Conservation (phyloP, 176 grass and related monocot species). For the Themeda triandra region DNA sequence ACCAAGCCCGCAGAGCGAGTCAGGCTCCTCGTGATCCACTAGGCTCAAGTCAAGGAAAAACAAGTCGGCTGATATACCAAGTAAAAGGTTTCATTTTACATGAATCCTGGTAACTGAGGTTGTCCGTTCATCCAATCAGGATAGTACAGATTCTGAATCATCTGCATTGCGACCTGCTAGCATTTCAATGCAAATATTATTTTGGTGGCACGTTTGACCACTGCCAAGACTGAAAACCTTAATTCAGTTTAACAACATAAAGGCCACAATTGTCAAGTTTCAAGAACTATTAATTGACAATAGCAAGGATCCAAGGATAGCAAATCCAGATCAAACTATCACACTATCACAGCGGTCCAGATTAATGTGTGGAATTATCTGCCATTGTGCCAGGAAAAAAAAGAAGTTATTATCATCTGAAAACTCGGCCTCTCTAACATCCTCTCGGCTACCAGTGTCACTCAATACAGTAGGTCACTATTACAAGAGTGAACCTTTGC, state of each 20-base stretch:
- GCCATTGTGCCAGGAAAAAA: background rate
- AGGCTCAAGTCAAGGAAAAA: background rate
- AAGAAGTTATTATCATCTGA: background rate
- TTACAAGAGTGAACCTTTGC: background rate
- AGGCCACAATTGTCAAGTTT: background rate
- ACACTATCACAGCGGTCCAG: background rate
- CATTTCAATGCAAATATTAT: background rate
- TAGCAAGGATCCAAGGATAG: background rate
- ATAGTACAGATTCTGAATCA: background rate
- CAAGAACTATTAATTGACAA: background rate
- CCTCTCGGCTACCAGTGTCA: background rate
- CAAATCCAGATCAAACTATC: constrained; percentile 4
- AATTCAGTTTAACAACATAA: background rate
- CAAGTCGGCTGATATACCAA: background rate
- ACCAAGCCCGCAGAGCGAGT: background rate
- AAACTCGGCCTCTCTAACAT: background rate
- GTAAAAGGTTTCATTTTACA: background rate
- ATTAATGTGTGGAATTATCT: background rate
- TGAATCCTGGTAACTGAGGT: background rate
- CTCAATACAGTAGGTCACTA: background rate
- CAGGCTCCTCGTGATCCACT: background rate
- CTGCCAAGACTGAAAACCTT: background rate
- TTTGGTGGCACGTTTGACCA: background rate
- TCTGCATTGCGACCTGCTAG: background rate
- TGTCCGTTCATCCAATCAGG: background rate